Percentiles rank a stretch among this genome's conserved stretches.
Evolutionary conservation across 306 rosid species (phyloP).

Genomic region (Casuarina equisetifolia): DNA sequence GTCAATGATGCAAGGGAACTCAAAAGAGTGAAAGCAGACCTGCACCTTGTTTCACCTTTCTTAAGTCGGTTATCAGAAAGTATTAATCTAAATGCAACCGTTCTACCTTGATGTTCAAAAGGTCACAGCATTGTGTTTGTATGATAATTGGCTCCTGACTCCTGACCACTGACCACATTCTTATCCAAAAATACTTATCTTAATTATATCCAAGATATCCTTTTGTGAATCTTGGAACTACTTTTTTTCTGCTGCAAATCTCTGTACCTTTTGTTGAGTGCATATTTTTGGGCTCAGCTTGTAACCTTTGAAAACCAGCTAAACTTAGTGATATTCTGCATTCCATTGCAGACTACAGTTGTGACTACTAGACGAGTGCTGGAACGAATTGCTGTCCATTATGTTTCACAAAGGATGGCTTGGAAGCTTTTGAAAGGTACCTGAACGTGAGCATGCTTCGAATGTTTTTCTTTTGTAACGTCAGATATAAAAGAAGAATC

Average conservation of each 20-base stretch:
- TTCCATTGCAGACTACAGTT: constrained; percentile 55
- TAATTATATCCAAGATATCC: neutral
- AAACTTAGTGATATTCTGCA: constrained; percentile 23
- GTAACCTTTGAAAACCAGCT: neutral
- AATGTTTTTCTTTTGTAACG: neutral
- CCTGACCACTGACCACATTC: neutral
- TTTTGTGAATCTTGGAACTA: neutral
- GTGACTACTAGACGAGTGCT: constrained; percentile 75
- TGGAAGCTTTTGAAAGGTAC: constrained; percentile 92
- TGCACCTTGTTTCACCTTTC: neutral
- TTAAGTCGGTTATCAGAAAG: neutral
- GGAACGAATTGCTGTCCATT: constrained; percentile 66
- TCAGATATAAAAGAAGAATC: constrained; percentile 4
- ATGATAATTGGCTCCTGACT: constrained; percentile 2
- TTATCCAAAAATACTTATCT: neutral
- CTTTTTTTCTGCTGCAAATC: neutral
- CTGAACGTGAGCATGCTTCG: neutral
- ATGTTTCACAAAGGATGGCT: constrained; percentile 66
- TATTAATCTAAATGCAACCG: neutral
- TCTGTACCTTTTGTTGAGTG: constrained; percentile 7
- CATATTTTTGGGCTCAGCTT: constrained; percentile 5
- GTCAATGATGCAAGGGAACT: too few relatives aligned
- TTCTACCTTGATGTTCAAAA: neutral
- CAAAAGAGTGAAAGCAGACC: too few relatives aligned
- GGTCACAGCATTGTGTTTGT: neutral